Conservation (phyloP, 2,329 filamentous ascomycete species). For the Rhytidhysteron rufulum region DNA sequence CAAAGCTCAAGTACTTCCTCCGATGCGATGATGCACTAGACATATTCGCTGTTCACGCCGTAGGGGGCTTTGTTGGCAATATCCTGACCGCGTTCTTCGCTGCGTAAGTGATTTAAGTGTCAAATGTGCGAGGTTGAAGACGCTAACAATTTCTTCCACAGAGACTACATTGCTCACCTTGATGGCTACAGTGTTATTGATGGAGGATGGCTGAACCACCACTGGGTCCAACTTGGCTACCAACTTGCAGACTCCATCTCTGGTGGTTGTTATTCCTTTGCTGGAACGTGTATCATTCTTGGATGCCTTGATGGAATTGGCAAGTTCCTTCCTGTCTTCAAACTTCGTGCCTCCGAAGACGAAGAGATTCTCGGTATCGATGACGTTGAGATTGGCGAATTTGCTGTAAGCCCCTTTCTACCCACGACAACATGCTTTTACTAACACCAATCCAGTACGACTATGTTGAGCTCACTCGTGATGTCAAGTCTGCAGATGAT, state of each 20-base stretch:
- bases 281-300: constrained; percentile 72
- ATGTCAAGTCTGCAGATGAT: constrained; percentile 51
- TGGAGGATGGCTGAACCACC: constrained; percentile 77
- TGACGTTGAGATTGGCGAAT: constrained; percentile 87
- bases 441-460: constrained; percentile 57
- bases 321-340: constrained; percentile 72
- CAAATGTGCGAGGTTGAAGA: background rate
- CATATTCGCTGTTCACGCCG: constrained; percentile 79
- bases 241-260: constrained; percentile 78
- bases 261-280: constrained; percentile 75
- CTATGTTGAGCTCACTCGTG: constrained; percentile 78
- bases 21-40: constrained; percentile 81
- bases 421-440: background rate
- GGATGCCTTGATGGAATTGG: constrained; percentile 58
- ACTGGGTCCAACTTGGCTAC: constrained; percentile 81
- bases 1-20: constrained; percentile 83
- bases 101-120: constrained; percentile 46
- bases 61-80: constrained; percentile 77
- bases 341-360: constrained; percentile 69
- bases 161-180: constrained; percentile 75
- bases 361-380: constrained; percentile 83
- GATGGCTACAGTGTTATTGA: constrained; percentile 65
- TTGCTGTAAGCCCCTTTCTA: constrained; percentile 56
- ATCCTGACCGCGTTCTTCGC: constrained; percentile 79
- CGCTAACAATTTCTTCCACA: constrained; percentile 15